Evolutionary conservation across 2,329 filamentous ascomycete species (phyloP).

Genomic region (Nakataea oryzae): DNA sequence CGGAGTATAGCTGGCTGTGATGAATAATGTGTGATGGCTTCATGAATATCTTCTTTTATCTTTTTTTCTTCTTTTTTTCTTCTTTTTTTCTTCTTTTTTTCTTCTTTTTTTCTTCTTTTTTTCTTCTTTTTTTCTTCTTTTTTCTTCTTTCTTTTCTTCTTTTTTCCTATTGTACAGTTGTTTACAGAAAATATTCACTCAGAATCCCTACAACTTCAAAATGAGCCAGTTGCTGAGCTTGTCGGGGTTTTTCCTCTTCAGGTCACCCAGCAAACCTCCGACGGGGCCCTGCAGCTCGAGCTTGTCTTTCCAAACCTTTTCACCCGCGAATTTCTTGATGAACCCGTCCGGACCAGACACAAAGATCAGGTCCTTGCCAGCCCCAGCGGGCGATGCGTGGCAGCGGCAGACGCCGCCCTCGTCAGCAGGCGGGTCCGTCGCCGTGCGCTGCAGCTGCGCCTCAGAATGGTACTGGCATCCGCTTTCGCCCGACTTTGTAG

Average conservation of each 20-base stretch:
- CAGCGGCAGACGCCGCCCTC: constrained; percentile 16
- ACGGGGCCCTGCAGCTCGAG: constrained; percentile 66
- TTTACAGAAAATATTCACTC: not conserved
- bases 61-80: not conserved
- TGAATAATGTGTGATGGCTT: too few species aligned
- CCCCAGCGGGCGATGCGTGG: constrained; percentile 11
- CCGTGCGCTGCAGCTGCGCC: constrained; percentile 13
- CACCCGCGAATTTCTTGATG: constrained; percentile 67
- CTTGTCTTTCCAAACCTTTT: constrained; percentile 66
- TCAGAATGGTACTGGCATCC: constrained; percentile 15
- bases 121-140: not conserved
- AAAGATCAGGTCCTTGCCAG: constrained; percentile 57
- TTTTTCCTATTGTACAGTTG: not conserved
- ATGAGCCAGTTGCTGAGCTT: constrained; percentile 36
- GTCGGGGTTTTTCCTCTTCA: constrained; percentile 36
- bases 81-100: not conserved
- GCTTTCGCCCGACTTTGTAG: not conserved
- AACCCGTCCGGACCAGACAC: constrained; percentile 91
- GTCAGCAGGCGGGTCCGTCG: constrained; percentile 10
- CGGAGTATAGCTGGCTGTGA: not conserved
- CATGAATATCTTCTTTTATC: not conserved
- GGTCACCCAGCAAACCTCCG: constrained; percentile 52
- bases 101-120: not conserved
- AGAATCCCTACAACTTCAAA: constrained; percentile 32
- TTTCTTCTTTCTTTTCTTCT: not conserved